Conservation (phyloP, 164 flowering plant genomes). For the grape (Vitis vinifera) region DNA sequence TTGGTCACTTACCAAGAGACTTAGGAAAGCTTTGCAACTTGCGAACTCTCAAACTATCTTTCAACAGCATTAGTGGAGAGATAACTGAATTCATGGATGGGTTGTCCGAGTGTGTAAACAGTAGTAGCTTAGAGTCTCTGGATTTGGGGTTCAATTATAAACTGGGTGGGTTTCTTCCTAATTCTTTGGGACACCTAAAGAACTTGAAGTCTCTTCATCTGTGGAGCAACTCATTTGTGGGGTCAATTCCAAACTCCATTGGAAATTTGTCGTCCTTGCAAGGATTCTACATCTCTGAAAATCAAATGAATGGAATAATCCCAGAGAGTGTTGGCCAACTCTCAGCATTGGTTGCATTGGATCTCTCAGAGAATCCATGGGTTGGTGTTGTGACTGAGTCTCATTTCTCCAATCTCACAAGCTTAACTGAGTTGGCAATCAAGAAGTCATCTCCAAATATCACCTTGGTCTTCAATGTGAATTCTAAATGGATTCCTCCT, state of each 20-base stretch:
- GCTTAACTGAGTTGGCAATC: too few relatives aligned
- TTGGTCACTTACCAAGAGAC: not conserved
- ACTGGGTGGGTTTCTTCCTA: conserved; percentile 14
- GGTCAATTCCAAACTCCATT: conserved; percentile 16
- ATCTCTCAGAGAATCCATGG: conserved; percentile 8
- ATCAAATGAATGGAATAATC: conserved; percentile 9
- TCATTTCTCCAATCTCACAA: conserved; percentile 10
- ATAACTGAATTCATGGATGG: not conserved
- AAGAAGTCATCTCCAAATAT: too few relatives aligned
- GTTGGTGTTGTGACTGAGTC: conserved; percentile 16
- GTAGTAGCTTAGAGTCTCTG: conserved; percentile 2
- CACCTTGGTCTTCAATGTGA: too few relatives aligned
- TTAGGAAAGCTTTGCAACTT: conserved; percentile 17
- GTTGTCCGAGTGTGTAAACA: conserved; percentile 1
- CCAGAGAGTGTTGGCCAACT: too few relatives aligned
- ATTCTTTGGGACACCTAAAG: conserved; percentile 7
- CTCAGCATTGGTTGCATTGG: too few relatives aligned
- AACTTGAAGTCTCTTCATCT: conserved; percentile 4
- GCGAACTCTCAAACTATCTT: not conserved
- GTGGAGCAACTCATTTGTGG: conserved; percentile 8
- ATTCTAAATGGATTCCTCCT: too few relatives aligned
- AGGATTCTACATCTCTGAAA: not conserved
- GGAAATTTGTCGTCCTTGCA: conserved; percentile 14
- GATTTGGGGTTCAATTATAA: conserved; percentile 5
- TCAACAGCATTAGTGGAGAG: conserved; percentile 1